Conservation (phyloP, 768 basidiomycete species). For the Rhizopogon roseolus region DNA sequence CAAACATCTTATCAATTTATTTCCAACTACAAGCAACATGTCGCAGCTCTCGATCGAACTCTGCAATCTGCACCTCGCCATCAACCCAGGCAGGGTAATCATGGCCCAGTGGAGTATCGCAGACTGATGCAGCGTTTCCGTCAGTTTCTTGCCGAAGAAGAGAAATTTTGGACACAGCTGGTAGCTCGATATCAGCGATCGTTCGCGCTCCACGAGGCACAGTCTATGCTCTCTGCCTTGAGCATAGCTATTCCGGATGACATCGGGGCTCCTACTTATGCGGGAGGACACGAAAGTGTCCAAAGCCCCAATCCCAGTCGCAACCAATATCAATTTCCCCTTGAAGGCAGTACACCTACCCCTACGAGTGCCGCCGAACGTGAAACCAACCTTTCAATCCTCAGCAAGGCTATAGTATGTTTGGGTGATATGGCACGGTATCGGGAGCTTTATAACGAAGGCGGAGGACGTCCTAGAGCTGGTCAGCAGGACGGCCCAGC, state of each 20-base stretch:
- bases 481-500: slow-evolving; percentile 59
- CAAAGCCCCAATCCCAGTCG: slow-evolving; percentile 35
- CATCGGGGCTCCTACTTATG: slow-evolving; percentile 16
- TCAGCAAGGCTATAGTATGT: slow-evolving; percentile 87
- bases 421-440: slow-evolving; percentile 95
- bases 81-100: slow-evolving; percentile 34
- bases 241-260: slow-evolving; percentile 45
- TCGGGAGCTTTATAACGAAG: slow-evolving; percentile 82
- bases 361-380: slow-evolving; percentile 45
- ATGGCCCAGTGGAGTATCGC: slow-evolving; percentile 75
- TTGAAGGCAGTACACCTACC: slow-evolving; percentile 40
- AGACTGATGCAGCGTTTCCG: slow-evolving; percentile 86
- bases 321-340: slow-evolving; percentile 62
- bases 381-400: slow-evolving; percentile 61
- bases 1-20: slow-evolving; percentile 88
- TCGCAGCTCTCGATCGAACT: slow-evolving; percentile 60
- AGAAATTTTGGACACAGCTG: slow-evolving; percentile 86
- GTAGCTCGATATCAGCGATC: slow-evolving; percentile 69
- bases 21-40: slow-evolving; percentile 71
- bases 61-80: slow-evolving; percentile 37
- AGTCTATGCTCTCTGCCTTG: slow-evolving; percentile 50
- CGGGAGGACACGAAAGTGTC: slow-evolving; percentile 13
- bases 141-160: slow-evolving; percentile 85
- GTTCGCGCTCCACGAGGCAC: slow-evolving; percentile 65
- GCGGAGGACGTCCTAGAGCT: slow-evolving; percentile 56